A percentile compares a stretch with the other conserved stretches of the same genome.
Evolutionary conservation across 2,329 filamentous ascomycete genomes (phyloP).

Genomic region (Diplodia mutila): DNA sequence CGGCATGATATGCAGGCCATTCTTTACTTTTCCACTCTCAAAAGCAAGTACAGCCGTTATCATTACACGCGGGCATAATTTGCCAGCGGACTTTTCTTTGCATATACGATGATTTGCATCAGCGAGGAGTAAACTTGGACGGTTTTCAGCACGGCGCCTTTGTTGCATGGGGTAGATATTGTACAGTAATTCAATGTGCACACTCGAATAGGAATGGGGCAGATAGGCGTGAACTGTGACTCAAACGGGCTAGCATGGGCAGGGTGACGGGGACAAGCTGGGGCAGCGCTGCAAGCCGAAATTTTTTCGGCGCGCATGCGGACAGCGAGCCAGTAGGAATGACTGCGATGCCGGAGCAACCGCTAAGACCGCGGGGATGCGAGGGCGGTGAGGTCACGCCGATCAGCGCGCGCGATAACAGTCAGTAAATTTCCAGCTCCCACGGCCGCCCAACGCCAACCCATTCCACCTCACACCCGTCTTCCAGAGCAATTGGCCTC

Average conservation of each 20-base stretch:
- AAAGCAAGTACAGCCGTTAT: conserved; percentile 2
- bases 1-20: background rate
- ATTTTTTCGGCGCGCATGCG: conserved; percentile 12
- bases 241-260: background rate
- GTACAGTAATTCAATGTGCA: conserved; percentile 23
- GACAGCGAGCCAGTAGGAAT: conserved; percentile 15
- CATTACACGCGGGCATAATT: background rate
- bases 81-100: conserved; percentile 1
- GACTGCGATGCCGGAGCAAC: conserved; percentile 19
- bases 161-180: conserved; percentile 14
- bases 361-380: background rate
- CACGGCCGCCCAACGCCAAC: conserved; percentile 13
- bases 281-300: conserved; percentile 7
- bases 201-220: background rate
- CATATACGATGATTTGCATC: conserved; percentile 21
- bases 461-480: background rate
- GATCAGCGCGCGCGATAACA: conserved; percentile 24
- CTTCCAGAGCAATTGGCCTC: conserved; percentile 11
- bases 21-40: background rate
- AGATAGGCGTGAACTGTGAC: conserved; percentile 7
- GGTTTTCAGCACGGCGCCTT: background rate
- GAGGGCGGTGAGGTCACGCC: conserved; percentile 24
- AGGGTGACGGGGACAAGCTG: background rate
- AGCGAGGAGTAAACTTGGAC: conserved; percentile 21
- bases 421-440: conserved; percentile 25